Conservation (phyloP, 768 basidiomycete genomes). For the Tremella yokohamensis region DNA sequence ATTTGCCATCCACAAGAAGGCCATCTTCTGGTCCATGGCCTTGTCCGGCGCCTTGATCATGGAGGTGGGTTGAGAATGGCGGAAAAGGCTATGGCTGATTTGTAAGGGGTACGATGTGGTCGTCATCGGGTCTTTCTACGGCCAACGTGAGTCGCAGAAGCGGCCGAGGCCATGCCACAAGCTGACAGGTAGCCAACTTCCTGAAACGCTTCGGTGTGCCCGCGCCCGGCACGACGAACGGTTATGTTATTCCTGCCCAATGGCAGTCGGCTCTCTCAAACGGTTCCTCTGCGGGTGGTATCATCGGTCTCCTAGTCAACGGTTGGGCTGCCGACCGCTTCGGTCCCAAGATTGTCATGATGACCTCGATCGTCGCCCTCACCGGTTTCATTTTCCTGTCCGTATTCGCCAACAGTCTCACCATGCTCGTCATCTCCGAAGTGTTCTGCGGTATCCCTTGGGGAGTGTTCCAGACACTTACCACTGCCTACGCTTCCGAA, state of each 20-base stretch:
- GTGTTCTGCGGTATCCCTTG: conserved; percentile 47
- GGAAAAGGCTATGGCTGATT: background rate
- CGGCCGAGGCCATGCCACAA: background rate
- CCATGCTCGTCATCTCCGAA: conserved; percentile 17
- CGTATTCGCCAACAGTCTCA: conserved; percentile 13
- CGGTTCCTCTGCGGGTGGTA: conserved; percentile 30
- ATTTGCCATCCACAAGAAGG: conserved; percentile 40
- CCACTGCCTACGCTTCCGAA: conserved; percentile 41
- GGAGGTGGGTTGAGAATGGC: background rate
- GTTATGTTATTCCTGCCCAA: conserved; percentile 42
- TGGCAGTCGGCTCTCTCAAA: conserved; percentile 51
- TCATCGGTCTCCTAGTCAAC: conserved; percentile 47
- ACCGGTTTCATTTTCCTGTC: conserved; percentile 20
- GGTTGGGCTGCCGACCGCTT: conserved; percentile 43
- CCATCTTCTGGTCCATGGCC: conserved; percentile 45
- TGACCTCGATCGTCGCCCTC: conserved; percentile 22
- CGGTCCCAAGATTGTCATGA: conserved; percentile 43
- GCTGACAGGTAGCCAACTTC: conserved; percentile 14
- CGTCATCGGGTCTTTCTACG: conserved; percentile 18
- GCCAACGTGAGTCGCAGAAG: conserved; percentile 10
- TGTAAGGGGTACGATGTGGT: conserved; percentile 35
- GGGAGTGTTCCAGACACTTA: conserved; percentile 35
- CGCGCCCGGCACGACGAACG: conserved; percentile 11
- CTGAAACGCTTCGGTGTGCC: conserved; percentile 24
- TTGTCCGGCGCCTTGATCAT: conserved; percentile 13